Percentiles rank a stretch among this genome's conserved stretches.
These are phyloP conservation scores for Fusarium concolor DNA, from an alignment of 2,329 filamentous ascomycete species.

Conservation along the genomic window DNA sequence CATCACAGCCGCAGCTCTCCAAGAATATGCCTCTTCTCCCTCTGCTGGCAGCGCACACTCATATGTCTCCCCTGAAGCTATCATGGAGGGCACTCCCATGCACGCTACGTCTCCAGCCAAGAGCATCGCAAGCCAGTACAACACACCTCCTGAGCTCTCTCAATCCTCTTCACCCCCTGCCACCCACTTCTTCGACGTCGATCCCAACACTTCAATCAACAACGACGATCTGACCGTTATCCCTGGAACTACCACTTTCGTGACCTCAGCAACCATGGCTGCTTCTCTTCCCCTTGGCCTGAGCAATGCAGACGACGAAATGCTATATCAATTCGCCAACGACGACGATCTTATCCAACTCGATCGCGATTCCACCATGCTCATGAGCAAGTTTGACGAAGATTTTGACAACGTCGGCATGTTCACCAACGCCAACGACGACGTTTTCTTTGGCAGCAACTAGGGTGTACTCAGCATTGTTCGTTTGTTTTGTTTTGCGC, in stretches of 20 bases:
- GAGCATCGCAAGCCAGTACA: slow-evolving; percentile 64
- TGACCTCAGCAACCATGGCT: slow-evolving; percentile 50
- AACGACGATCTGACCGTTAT: slow-evolving; percentile 49
- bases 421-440: slow-evolving; percentile 62
- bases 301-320: slow-evolving; percentile 58
- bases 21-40: slow-evolving; percentile 54
- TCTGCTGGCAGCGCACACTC: slow-evolving; percentile 53
- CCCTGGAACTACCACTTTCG: slow-evolving; percentile 48
- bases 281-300: slow-evolving; percentile 51
- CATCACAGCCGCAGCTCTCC: slow-evolving; percentile 50
- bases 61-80: slow-evolving; percentile 62
- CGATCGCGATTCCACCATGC: slow-evolving; percentile 60
- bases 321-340: slow-evolving; percentile 57
- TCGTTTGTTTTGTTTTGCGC: slow-evolving; percentile 2
- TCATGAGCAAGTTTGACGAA: slow-evolving; percentile 66
- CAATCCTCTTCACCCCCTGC: slow-evolving; percentile 68
- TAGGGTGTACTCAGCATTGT: slow-evolving; percentile 32
- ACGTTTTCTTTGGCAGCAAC: slow-evolving; percentile 62
- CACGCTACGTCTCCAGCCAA: slow-evolving; percentile 62
- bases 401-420: slow-evolving; percentile 64
- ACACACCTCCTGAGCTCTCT: slow-evolving; percentile 70
- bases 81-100: slow-evolving; percentile 53
- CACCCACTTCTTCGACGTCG: slow-evolving; percentile 60
- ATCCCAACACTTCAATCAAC: slow-evolving; percentile 52
- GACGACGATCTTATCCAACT: slow-evolving; percentile 58